These are phyloP conservation scores for Aureobasidium sp. DNA, from an alignment of 2,329 filamentous ascomycete genomes.

Conservation along the genomic window DNA sequence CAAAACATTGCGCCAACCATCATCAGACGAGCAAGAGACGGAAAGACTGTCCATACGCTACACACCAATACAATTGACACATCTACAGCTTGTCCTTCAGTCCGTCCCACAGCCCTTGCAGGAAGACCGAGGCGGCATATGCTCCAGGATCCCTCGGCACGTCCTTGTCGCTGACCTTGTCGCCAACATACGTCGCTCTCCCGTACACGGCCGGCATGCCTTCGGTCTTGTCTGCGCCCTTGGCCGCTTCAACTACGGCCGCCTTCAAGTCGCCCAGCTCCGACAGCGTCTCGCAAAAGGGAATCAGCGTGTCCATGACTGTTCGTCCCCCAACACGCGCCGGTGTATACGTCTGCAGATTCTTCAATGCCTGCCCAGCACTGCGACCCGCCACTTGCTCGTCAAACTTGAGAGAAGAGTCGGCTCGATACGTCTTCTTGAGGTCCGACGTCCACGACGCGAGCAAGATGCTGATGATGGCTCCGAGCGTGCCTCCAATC, in stretches of 20 bases:
- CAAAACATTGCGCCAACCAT: not conserved
- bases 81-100: conserved; percentile 10
- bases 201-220: conserved; percentile 31
- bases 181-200: conserved; percentile 30
- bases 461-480: conserved; percentile 30
- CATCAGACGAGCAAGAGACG: not conserved
- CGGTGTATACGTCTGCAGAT: conserved; percentile 33
- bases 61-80: not conserved
- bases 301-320: conserved; percentile 32
- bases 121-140: conserved; percentile 30
- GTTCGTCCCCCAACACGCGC: conserved; percentile 29
- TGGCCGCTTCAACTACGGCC: conserved; percentile 26
- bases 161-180: conserved; percentile 21
- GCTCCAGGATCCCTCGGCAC: conserved; percentile 31
- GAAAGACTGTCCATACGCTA: not conserved
- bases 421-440: conserved; percentile 24
- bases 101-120: conserved; percentile 26
- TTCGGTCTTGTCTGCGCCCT: conserved; percentile 27
- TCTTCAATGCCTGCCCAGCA: conserved; percentile 33
- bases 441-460: conserved; percentile 34
- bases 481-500: conserved; percentile 31
- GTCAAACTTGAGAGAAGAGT: conserved; percentile 20
- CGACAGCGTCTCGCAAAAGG: conserved; percentile 29
- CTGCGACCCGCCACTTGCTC: conserved; percentile 21
- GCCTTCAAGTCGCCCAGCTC: conserved; percentile 19